These are phyloP conservation scores for Misopates orontium DNA, from an alignment of 257 asterid species.

Conservation along the genomic window DNA sequence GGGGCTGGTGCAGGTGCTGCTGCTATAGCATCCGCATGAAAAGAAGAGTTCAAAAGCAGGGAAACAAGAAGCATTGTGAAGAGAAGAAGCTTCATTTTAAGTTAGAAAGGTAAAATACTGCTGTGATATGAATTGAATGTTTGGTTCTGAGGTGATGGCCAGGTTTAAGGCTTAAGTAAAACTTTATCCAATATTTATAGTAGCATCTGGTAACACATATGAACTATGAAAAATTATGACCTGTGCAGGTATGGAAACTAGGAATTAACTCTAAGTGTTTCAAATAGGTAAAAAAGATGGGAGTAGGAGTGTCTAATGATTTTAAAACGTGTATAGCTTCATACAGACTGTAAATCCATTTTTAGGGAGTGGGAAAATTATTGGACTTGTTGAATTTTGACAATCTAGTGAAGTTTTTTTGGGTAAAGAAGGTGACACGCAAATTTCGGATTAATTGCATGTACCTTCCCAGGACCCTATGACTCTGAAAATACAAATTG, in stretches of 20 bases:
- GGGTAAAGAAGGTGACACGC: constrained; percentile 19
- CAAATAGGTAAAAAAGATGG: background rate
- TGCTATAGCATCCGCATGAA: constrained; percentile 17
- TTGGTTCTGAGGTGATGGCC: background rate
- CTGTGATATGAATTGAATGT: background rate
- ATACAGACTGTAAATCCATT: constrained; percentile 26
- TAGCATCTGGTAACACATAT: background rate
- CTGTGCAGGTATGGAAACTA: no score
- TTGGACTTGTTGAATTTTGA: constrained; percentile 10
- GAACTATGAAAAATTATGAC: no score
- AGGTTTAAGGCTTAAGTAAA: background rate
- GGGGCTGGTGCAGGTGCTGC: constrained; percentile 18
- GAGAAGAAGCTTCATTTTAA: constrained; percentile 35
- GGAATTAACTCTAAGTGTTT: no score
- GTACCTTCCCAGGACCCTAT: no score
- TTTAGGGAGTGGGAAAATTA: constrained; percentile 11
- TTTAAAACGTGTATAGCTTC: background rate
- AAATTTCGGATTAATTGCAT: background rate
- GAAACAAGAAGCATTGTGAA: constrained; percentile 32
- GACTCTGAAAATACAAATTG: no score
- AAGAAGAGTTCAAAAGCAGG: constrained; percentile 31
- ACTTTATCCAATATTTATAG: constrained; percentile 25
- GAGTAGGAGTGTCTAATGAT: background rate
- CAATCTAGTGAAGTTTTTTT: constrained; percentile 22
- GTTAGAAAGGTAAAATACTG: background rate